A percentile compares a stretch with the other conserved stretches of the same genome.
Evolutionary conservation across 2,329 filamentous ascomycete species (phyloP).

Genomic region (Paraconiothyrium sp.): DNA sequence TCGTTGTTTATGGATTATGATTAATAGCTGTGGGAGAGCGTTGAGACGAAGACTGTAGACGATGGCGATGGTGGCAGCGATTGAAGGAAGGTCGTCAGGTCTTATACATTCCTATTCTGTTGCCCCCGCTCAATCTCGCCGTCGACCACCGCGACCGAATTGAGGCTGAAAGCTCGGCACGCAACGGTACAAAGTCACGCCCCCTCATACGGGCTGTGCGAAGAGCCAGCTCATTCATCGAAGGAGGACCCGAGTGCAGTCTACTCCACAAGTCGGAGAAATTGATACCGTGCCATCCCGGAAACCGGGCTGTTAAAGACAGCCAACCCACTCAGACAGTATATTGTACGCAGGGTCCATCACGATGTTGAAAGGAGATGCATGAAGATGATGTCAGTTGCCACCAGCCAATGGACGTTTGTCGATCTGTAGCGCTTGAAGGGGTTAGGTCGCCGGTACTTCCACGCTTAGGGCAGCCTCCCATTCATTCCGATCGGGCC

Average conservation of each 20-base stretch:
- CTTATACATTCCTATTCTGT: not conserved
- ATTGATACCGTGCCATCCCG: not conserved
- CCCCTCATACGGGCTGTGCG: slow-evolving; percentile 3
- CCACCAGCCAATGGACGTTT: slow-evolving; percentile 4
- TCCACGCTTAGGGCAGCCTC: slow-evolving; percentile 9
- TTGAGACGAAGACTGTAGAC: not conserved
- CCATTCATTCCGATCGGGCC: slow-evolving; percentile 11
- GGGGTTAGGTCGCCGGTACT: slow-evolving; percentile 2
- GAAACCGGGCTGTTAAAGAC: not conserved
- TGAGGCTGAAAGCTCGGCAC: slow-evolving; percentile 29
- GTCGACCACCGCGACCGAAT: slow-evolving; percentile 13
- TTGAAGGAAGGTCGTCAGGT: not conserved
- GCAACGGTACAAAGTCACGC: slow-evolving; percentile 33
- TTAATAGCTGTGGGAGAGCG: not conserved
- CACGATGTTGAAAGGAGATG: not conserved
- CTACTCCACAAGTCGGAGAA: slow-evolving; percentile 12
- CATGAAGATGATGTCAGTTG: slow-evolving; percentile 12
- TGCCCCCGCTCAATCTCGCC: slow-evolving; percentile 1
- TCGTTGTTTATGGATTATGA: slow-evolving; percentile 10
- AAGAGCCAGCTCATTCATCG: slow-evolving; percentile 5
- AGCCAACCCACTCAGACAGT: not conserved
- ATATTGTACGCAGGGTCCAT: slow-evolving; percentile 4
- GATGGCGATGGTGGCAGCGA: slow-evolving; percentile 1
- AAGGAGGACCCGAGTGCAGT: slow-evolving; percentile 2
- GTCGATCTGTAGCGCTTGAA: not conserved